These are phyloP conservation scores for Coniferiporia weirii DNA, from an alignment of 1,284 basidiomycete species.

Conservation along the genomic window DNA sequence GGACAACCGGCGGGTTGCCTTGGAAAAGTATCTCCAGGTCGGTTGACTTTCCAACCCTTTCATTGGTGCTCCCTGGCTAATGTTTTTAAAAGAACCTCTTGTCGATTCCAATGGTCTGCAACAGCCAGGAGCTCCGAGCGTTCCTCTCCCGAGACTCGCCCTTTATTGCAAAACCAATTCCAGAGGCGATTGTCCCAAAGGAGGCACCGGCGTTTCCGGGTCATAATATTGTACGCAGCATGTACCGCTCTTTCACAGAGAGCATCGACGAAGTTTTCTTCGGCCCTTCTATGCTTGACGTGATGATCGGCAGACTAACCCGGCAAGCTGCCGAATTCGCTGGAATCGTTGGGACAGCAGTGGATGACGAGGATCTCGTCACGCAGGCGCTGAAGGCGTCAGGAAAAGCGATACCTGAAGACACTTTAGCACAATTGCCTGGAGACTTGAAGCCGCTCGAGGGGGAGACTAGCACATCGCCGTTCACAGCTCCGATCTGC, in stretches of 20 bases:
- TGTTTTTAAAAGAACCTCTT: constrained; percentile 57
- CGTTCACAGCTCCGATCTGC: constrained; percentile 91
- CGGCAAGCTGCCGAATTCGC: constrained; percentile 86
- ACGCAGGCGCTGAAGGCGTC: constrained; percentile 70
- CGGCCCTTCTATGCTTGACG: constrained; percentile 89
- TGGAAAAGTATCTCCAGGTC: constrained; percentile 91
- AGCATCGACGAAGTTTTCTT: constrained; percentile 93
- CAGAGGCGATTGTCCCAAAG: constrained; percentile 31
- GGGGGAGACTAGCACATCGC: constrained; percentile 79
- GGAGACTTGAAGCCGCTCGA: constrained; percentile 75
- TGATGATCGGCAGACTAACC: constrained; percentile 84
- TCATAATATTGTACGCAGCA: constrained; percentile 70
- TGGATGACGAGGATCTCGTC: constrained; percentile 81
- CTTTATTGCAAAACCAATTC: constrained; percentile 54
- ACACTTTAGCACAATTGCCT: constrained; percentile 61
- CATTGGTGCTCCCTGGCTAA: neutral
- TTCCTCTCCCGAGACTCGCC: constrained; percentile 88
- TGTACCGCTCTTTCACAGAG: constrained; percentile 85
- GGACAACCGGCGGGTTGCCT: constrained; percentile 68
- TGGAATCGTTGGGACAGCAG: constrained; percentile 70
- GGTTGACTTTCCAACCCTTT: constrained; percentile 21
- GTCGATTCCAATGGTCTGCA: constrained; percentile 70
- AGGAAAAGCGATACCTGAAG: constrained; percentile 58
- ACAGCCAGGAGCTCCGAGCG: constrained; percentile 74
- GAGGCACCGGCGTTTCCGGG: constrained; percentile 51